Evolutionary conservation across 768 basidiomycete genomes (phyloP).

Genomic region (Mycena olivaceomarginata): DNA sequence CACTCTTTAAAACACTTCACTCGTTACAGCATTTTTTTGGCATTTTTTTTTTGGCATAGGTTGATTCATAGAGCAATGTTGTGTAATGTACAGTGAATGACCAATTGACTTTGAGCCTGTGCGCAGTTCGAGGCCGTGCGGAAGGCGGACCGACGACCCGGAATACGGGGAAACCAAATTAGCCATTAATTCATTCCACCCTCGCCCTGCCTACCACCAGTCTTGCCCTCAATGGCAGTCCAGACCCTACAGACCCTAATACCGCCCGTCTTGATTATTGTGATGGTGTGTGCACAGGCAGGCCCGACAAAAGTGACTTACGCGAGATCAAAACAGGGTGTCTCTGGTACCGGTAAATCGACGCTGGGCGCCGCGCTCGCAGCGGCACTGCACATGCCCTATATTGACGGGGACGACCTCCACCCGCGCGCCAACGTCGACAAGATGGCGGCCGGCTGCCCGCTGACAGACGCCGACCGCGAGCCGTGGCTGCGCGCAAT

Average conservation of each 20-base stretch:
- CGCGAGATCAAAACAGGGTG: constrained; percentile 67
- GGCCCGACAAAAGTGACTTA: constrained; percentile 1
- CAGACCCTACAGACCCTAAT: background rate
- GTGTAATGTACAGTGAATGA: background rate
- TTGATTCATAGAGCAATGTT: constrained; percentile 25
- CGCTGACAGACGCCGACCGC: constrained; percentile 89
- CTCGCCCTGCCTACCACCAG: constrained; percentile 15
- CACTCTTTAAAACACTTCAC: background rate
- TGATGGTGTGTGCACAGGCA: constrained; percentile 45
- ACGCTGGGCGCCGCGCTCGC: constrained; percentile 83
- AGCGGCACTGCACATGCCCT: constrained; percentile 77
- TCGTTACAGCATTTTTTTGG: background rate
- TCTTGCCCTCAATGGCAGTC: background rate
- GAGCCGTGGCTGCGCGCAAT: constrained; percentile 90
- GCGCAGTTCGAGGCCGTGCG: background rate
- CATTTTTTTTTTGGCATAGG: background rate
- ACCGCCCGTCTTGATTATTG: constrained; percentile 44
- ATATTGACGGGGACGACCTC: constrained; percentile 92
- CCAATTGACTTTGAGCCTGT: constrained; percentile 35
- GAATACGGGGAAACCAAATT: constrained; percentile 3
- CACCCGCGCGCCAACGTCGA: constrained; percentile 89
- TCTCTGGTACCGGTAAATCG: constrained; percentile 84
- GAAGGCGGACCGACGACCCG: constrained; percentile 23
- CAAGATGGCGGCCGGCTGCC: constrained; percentile 89
- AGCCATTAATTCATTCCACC: background rate